Evolutionary conservation across 352 stramenopile genomes (phyloP).

Genomic region (Phytophthora constricta): DNA sequence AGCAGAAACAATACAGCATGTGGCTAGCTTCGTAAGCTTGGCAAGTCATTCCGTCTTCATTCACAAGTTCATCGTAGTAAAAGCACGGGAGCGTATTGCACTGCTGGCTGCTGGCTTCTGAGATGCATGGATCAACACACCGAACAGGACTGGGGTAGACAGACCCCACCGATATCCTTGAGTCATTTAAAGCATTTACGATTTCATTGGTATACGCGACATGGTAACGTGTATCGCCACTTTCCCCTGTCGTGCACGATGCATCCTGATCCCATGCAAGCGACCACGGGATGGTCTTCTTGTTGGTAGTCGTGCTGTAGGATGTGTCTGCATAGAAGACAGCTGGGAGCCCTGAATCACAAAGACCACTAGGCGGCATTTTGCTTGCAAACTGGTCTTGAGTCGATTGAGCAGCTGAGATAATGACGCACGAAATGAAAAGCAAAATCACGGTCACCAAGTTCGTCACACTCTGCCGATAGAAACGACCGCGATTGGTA

Average conservation of each 20-base stretch:
- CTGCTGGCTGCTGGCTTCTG: slow-evolving; percentile 19
- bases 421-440: slow-evolving; percentile 50
- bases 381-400: slow-evolving; percentile 49
- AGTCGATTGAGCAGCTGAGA: slow-evolving; percentile 48
- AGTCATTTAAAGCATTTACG: slow-evolving; percentile 23
- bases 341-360: slow-evolving; percentile 40
- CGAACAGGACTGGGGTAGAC: slow-evolving; percentile 27
- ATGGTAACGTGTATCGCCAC: slow-evolving; percentile 35
- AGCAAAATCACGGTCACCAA: slow-evolving; percentile 56
- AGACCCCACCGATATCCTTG: slow-evolving; percentile 14
- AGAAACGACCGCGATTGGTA: slow-evolving; percentile 63
- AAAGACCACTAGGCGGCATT: slow-evolving; percentile 44
- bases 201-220: slow-evolving; percentile 47
- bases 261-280: slow-evolving; percentile 34
- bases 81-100: slow-evolving; percentile 60
- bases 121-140: slow-evolving; percentile 51
- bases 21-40: slow-evolving; percentile 43
- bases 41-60: slow-evolving; percentile 25
- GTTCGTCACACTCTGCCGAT: slow-evolving; percentile 70
- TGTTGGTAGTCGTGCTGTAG: slow-evolving; percentile 16
- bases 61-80: slow-evolving; percentile 41
- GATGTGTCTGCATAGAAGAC: slow-evolving; percentile 45
- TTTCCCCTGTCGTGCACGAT: slow-evolving; percentile 19
- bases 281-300: slow-evolving; percentile 27
- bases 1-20: slow-evolving; percentile 61